Conservation (phyloP, 2,329 filamentous ascomycete genomes). For the Leptographium galeiforme region DNA sequence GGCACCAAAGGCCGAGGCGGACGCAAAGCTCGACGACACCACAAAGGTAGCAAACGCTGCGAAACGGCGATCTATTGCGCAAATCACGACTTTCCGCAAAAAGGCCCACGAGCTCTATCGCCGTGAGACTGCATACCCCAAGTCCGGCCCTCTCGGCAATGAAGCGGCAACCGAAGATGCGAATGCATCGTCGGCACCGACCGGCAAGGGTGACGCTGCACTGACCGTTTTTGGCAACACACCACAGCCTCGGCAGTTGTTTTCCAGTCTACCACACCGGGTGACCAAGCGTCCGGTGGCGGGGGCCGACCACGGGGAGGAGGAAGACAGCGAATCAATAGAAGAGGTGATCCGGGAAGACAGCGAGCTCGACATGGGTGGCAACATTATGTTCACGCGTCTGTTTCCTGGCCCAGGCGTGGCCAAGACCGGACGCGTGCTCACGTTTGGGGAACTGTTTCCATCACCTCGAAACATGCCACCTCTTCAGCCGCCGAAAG, state of each 20-base stretch:
- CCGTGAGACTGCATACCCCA: conserved; percentile 43
- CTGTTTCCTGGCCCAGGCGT: conserved; percentile 35
- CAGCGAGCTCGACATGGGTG: conserved; percentile 13
- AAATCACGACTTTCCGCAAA: conserved; percentile 44
- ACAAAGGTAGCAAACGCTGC: conserved; percentile 5
- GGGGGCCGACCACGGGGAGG: conserved; percentile 10
- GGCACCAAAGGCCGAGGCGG: conserved; percentile 11
- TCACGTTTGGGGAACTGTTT: conserved; percentile 62
- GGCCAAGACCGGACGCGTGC: conserved; percentile 37
- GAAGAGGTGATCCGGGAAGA: conserved; percentile 34
- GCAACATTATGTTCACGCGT: conserved; percentile 48
- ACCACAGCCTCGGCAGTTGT: conserved; percentile 62
- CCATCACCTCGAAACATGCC: conserved; percentile 52
- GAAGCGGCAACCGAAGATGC: background rate
- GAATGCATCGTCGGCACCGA: conserved; percentile 44
- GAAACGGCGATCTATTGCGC: conserved; percentile 24
- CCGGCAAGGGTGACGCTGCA: conserved; percentile 35
- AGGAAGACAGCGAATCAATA: conserved; percentile 26
- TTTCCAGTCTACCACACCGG: conserved; percentile 64
- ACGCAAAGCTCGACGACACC: background rate
- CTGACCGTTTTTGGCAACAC: conserved; percentile 68
- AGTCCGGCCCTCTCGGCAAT: conserved; percentile 17
- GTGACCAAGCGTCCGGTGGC: conserved; percentile 11
- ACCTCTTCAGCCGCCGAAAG: conserved; percentile 57
- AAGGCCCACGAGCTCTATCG: conserved; percentile 49